phyloP scores from a whole-genome alignment of 805 yeast genomes.

The Yamadazyma sp. region DNA sequence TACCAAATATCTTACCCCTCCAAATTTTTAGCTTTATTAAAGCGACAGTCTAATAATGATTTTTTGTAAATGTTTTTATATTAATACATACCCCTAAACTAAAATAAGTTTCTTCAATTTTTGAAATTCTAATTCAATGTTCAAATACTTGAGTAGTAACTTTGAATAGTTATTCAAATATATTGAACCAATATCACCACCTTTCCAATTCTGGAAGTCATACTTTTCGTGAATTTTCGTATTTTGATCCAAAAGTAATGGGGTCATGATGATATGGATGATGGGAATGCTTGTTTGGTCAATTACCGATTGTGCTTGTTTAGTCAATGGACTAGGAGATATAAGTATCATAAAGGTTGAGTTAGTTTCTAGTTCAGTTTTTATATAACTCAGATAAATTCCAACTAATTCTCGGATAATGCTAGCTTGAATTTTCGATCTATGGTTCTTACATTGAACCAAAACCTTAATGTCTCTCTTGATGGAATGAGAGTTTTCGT shows the following conservation, averaged over 20 bases:
- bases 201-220: constrained; percentile 33
- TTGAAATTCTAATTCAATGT: constrained; percentile 24
- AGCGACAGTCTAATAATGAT: too few species aligned
- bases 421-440: constrained; percentile 41
- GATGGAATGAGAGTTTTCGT: constrained; percentile 16
- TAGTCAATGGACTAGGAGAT: constrained; percentile 45
- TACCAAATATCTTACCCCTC: constrained; percentile 12
- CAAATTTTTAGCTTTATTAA: constrained; percentile 6
- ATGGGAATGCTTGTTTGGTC: constrained; percentile 46
- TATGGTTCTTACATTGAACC: constrained; percentile 56
- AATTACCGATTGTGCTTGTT: constrained; percentile 44
- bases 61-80: not conserved
- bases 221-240: constrained; percentile 15
- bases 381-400: constrained; percentile 39
- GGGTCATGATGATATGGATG: constrained; percentile 39
- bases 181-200: constrained; percentile 25
- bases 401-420: constrained; percentile 54
- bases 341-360: constrained; percentile 40
- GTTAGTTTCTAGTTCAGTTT: constrained; percentile 14
- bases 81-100: not conserved
- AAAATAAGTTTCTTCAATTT: constrained; percentile 12
- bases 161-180: constrained; percentile 21
- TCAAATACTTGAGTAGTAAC: constrained; percentile 22
- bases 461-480: constrained; percentile 35
- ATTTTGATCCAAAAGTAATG: constrained; percentile 18